Evolutionary conservation across 2,329 filamentous ascomycete species (phyloP).

Genomic region (Keithomyces neogunnii): DNA sequence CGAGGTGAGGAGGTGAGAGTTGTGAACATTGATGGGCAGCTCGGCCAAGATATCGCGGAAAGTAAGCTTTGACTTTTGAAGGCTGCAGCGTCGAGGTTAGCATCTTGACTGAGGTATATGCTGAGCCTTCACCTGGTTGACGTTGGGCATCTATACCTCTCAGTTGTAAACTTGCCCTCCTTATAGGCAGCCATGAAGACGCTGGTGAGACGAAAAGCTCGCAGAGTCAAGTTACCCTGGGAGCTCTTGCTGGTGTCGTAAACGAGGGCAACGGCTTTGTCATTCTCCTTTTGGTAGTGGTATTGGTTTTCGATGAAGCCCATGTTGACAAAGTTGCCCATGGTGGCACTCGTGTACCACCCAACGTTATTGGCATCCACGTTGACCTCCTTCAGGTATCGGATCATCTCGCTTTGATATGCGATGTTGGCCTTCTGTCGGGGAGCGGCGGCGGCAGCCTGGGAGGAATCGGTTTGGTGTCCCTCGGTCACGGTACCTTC

Average conservation of each 20-base stretch:
- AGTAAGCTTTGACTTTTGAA: constrained; percentile 88
- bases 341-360: constrained; percentile 97
- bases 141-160: constrained; percentile 55
- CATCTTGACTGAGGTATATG: neutral
- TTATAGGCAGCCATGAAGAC: constrained; percentile 87
- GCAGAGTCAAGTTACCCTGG: constrained; percentile 80
- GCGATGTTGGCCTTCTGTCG: constrained; percentile 80
- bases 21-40: constrained; percentile 83
- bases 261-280: constrained; percentile 78
- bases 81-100: constrained; percentile 38
- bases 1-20: constrained; percentile 92
- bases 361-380: constrained; percentile 96
- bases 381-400: constrained; percentile 92
- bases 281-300: constrained; percentile 94
- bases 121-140: neutral
- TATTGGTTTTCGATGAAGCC: constrained; percentile 97
- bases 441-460: constrained; percentile 77
- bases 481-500: constrained; percentile 61
- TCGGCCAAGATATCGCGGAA: constrained; percentile 93
- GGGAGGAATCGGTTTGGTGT: constrained; percentile 68
- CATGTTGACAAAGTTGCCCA: constrained; percentile 96
- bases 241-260: constrained; percentile 94
- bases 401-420: constrained; percentile 97
- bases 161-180: constrained; percentile 95
- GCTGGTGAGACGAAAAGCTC: constrained; percentile 83